Percentiles rank a stretch among this genome's conserved stretches.
These are phyloP conservation scores for Pseudozyma tsukubaensis DNA, from an alignment of 1,284 basidiomycete species.

Conservation along the genomic window DNA sequence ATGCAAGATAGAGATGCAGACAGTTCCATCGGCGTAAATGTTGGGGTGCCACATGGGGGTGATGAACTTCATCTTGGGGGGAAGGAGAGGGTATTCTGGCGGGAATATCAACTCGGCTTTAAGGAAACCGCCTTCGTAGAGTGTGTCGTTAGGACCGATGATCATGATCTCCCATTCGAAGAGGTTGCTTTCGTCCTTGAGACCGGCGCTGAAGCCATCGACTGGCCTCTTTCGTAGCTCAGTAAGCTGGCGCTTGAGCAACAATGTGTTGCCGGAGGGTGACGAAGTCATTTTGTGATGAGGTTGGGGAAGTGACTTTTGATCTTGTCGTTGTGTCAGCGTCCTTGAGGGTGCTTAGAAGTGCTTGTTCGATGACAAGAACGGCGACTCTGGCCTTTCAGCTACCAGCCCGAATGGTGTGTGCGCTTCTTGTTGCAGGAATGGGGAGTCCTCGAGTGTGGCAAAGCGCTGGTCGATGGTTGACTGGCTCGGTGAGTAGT, in stretches of 20 bases:
- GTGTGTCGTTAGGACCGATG: conserved; percentile 68
- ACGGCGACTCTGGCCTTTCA: neutral
- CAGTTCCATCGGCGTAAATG: conserved; percentile 84
- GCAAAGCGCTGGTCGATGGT: too few relatives aligned
- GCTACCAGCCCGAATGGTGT: too few relatives aligned
- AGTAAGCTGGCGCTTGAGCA: conserved; percentile 66
- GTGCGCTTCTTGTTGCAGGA: too few relatives aligned
- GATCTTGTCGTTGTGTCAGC: neutral
- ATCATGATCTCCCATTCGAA: conserved; percentile 69
- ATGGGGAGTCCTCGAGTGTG: too few relatives aligned
- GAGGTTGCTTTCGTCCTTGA: conserved; percentile 67
- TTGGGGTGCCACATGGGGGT: conserved; percentile 99
- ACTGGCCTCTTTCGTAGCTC: conserved; percentile 67
- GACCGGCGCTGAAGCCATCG: conserved; percentile 68
- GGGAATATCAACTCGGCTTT: conserved; percentile 67
- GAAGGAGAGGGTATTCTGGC: conserved; percentile 80
- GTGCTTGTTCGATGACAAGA: neutral
- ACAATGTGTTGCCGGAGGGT: conserved; percentile 62
- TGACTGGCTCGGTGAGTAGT: too few relatives aligned
- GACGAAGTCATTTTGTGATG: conserved; percentile 56
- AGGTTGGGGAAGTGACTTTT: too few relatives aligned
- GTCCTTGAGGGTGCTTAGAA: too few relatives aligned
- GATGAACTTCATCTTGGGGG: conserved; percentile 94
- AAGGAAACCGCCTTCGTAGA: conserved; percentile 68
- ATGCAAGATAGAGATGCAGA: conserved; percentile 98